Evolutionary conservation across 2,329 filamentous ascomycete genomes (phyloP).

Genomic region (Scedosporium apiospermum): DNA sequence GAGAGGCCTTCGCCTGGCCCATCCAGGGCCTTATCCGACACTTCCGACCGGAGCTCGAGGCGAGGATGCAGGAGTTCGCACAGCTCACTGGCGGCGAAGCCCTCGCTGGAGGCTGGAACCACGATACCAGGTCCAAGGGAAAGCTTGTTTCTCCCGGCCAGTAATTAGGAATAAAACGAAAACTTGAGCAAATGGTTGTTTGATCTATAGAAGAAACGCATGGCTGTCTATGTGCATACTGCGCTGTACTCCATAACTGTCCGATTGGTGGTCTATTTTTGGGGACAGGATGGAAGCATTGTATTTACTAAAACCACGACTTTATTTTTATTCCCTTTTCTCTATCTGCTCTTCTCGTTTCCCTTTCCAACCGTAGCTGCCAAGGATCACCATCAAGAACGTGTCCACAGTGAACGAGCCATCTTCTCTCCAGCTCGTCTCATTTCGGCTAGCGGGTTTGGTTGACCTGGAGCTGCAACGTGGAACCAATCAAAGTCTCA

Average conservation of each 20-base stretch:
- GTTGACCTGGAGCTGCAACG: neutral
- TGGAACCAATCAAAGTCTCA: neutral
- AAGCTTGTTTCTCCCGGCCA: conserved; percentile 83
- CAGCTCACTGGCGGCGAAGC: conserved; percentile 62
- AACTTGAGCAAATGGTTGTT: neutral
- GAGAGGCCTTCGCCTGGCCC: conserved; percentile 97
- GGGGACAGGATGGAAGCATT: neutral
- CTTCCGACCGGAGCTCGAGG: conserved; percentile 93
- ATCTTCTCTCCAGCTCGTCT: neutral
- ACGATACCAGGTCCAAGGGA: conserved; percentile 65
- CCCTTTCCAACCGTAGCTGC: neutral
- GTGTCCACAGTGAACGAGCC: neutral
- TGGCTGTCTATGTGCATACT: neutral
- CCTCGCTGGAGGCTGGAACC: conserved; percentile 81
- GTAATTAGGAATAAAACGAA: conserved; percentile 35
- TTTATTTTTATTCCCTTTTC: neutral
- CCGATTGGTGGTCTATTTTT: neutral
- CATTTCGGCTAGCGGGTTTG: neutral
- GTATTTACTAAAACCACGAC: neutral
- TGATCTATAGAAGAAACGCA: neutral
- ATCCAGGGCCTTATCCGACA: conserved; percentile 97
- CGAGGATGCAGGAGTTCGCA: conserved; percentile 74
- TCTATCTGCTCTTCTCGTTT: neutral
- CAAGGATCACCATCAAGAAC: too few species aligned
- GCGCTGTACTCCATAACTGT: neutral